Conservation (phyloP, 2,329 filamentous ascomycete genomes). For the Monosporascus sp. region DNA sequence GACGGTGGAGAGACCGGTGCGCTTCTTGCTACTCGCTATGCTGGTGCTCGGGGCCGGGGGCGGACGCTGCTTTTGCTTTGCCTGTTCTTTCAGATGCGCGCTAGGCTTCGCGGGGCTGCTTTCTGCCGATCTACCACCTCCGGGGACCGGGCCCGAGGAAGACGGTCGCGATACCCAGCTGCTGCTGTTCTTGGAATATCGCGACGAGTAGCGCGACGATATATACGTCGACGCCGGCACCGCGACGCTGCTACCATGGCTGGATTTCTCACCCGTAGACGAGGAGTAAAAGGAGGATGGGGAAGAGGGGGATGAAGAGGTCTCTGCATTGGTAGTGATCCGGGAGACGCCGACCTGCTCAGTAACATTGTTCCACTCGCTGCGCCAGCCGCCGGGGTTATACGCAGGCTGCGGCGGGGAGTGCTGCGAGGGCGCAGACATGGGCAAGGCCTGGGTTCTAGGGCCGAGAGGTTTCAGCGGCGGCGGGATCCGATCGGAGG, state of each 20-base stretch:
- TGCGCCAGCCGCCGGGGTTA: conserved; percentile 20
- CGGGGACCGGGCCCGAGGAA: background rate
- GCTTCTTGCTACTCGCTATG: conserved; percentile 16
- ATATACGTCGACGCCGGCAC: background rate
- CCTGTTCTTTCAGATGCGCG: no score
- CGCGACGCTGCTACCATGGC: background rate
- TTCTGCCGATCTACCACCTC: no score
- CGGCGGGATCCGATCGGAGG: background rate
- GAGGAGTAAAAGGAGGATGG: conserved; percentile 1
- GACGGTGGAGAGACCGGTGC: conserved; percentile 20
- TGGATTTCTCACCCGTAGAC: background rate
- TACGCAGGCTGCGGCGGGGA: conserved; percentile 16
- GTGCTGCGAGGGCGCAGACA: conserved; percentile 1
- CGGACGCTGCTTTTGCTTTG: background rate
- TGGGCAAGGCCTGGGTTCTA: no score
- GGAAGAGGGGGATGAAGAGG: conserved; percentile 5
- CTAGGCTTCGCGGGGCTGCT: no score
- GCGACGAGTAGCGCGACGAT: background rate
- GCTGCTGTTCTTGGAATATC: background rate
- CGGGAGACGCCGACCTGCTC: conserved; percentile 8
- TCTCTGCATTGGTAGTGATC: background rate
- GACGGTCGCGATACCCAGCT: background rate
- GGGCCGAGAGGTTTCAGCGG: no score
- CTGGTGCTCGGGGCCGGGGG: conserved; percentile 18
- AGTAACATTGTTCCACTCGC: conserved; percentile 18